Base-by-base conservation (phyloP, 78 protist genomes). In the Mastigamoeba balamuthi region DNA sequence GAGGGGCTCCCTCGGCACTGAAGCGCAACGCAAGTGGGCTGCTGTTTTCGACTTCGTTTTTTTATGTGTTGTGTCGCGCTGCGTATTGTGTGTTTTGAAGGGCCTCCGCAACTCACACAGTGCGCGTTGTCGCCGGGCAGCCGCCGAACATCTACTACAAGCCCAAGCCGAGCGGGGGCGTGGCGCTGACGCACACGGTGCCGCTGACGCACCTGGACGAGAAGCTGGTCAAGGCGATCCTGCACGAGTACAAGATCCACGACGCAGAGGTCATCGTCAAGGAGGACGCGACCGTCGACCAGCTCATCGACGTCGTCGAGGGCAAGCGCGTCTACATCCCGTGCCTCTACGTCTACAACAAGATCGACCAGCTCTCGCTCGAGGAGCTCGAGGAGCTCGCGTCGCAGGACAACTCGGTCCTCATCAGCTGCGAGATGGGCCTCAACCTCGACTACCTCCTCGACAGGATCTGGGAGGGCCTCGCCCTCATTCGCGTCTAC, bases 301-400 rank as follows among this genome's bases (percentile, higher is more conserved):
- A 98, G 28, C 79, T 98, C 40, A 97, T 98, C 65, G 99, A 98
- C 48, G 95, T 89, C 28, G 79, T 97, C 58, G 99, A 97, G 81
- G 99, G 99, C n/a, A 95, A 96, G 77, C 76, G 95, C 69, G 83
- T 80, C 52, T 83, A 83, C 42, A 75, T 83, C 39, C 67, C 44
- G 73, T 77, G 84, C 72, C 44, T 83, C 27, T 83, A 83, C 65
- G 88, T 81, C 27, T 75, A 96, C 48, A 98, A 97, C 85, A 98
- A 96, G 84, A 94, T 97, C 66, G 99, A 98, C 77, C 95, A 90
- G 83, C 79, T 96, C 65, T 69, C 91, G 48, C 80, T 96, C 37
- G 97, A 96, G 72, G 99, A 96, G 39, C 73, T 95, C 25, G 90
- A 85, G 41, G 75, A 68, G 69, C 0, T 84, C n/a, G 77, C 88